These are phyloP conservation scores for Metschnikowia borealis DNA, from an alignment of 805 yeast species.

Conservation along the genomic window DNA sequence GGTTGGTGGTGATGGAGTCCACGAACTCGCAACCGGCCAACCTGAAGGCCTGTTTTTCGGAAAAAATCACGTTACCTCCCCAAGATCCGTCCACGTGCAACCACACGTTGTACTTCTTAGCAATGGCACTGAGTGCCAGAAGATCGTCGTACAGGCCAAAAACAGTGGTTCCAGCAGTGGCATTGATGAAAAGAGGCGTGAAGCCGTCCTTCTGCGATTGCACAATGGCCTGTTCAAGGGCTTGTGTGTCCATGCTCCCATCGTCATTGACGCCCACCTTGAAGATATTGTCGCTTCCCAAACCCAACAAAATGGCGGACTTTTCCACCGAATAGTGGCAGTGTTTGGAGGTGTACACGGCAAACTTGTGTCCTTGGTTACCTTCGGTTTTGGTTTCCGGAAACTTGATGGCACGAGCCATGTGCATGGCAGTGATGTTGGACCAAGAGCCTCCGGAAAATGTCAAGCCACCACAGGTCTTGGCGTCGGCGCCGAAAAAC, in stretches of 20 bases:
- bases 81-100: slow-evolving; percentile 86
- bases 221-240: slow-evolving; percentile 44
- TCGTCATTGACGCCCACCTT: slow-evolving; percentile 53
- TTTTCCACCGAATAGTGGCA: slow-evolving; percentile 79
- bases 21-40: slow-evolving; percentile 63
- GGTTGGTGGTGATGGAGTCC: slow-evolving; percentile 74
- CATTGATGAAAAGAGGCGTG: slow-evolving; percentile 72
- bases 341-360: slow-evolving; percentile 66
- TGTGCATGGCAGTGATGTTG: slow-evolving; percentile 71
- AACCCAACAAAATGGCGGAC: slow-evolving; percentile 71
- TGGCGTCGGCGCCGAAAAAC: slow-evolving; percentile 45
- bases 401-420: slow-evolving; percentile 61
- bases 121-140: slow-evolving; percentile 48
- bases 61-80: slow-evolving; percentile 84
- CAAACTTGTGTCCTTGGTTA: slow-evolving; percentile 50
- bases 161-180: slow-evolving; percentile 88
- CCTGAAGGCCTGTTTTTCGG: slow-evolving; percentile 41
- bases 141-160: slow-evolving; percentile 79
- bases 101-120: slow-evolving; percentile 59
- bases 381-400: slow-evolving; percentile 72
- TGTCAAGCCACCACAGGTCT: slow-evolving; percentile 73
- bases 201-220: slow-evolving; percentile 48
- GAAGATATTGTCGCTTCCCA: slow-evolving; percentile 61
- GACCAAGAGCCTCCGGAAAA: slow-evolving; percentile 89
- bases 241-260: slow-evolving; percentile 54